These are phyloP conservation scores for Selenicereus undatus DNA, from an alignment of 148 eudicot species.

Conservation along the genomic window DNA sequence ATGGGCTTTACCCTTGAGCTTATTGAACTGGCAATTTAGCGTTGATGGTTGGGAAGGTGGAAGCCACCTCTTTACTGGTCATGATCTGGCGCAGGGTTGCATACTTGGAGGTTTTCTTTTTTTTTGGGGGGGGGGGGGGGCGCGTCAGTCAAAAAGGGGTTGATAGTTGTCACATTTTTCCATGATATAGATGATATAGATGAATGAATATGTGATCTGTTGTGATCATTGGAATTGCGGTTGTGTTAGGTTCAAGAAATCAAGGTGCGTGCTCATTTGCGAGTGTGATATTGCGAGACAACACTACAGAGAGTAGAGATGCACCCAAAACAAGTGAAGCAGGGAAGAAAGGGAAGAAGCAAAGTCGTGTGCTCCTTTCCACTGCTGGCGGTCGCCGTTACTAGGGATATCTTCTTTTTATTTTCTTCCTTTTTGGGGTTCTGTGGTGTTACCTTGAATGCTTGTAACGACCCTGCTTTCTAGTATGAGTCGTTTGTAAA, in stretches of 20 bases:
- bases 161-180: too few species aligned
- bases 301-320: slow-evolving; percentile 31
- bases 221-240: too few species aligned
- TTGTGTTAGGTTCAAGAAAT: slow-evolving; percentile 41
- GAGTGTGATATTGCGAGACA: slow-evolving; percentile 58
- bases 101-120: too few species aligned
- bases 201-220: too few species aligned
- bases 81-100: too few species aligned
- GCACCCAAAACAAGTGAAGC: slow-evolving; percentile 43
- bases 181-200: too few species aligned
- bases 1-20: too few species aligned
- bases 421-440: neutral
- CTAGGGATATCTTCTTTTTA: slow-evolving; percentile 15
- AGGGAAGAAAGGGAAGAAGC: slow-evolving; percentile 81
- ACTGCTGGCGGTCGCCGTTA: slow-evolving; percentile 94
- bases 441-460: neutral
- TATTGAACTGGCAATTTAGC: too few species aligned
- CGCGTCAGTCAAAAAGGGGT: too few species aligned
- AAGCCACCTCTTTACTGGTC: too few species aligned
- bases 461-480: neutral
- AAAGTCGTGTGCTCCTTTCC: slow-evolving; percentile 74
- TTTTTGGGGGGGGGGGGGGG: too few species aligned
- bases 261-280: slow-evolving; percentile 67
- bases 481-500: slow-evolving; percentile 7
- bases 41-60: too few species aligned